Evolutionary conservation across 768 basidiomycete genomes (phyloP), one percentile per base, ranked within the genome.

Genomic region (Nidula microcarpa): DNA sequence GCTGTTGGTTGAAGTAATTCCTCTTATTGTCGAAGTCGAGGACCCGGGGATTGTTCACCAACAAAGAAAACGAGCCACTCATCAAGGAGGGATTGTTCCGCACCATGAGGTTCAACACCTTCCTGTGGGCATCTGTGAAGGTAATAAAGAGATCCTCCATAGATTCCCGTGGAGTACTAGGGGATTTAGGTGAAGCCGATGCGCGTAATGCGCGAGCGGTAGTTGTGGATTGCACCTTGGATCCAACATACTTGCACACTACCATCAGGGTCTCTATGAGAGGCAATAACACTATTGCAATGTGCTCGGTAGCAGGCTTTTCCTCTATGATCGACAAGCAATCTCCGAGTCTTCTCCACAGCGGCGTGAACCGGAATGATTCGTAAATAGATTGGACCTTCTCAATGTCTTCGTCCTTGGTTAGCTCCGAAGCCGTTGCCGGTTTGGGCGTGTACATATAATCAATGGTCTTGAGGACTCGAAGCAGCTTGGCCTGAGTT

Each of bases 1-100:
- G 77, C 65, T 95, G 93, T 66, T 96, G 94, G 43, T 81, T 86
- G 74, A 94, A 94, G 72, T 93, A 95, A 64, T 95, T 96, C 35
- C 97, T 85, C 75, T 99, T 99, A 84, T 98, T 98, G 77, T 98
- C 97, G 65, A 98, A 98, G 76, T 98, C 97, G 52, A 99, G 81
- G 18, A 98, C 94, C 33, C 93, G 86, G 46, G 97, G 88, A 62
- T 99, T 99, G 71, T 95, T 87, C 45, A 99, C 90, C 57, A 99
- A 77, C 1, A 99, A 79, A 13, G 95, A 94, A 79, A 99, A 99
- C 1, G 96, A 98, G 9, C 97, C 97, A 60, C 92, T 93, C 91
- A 99, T 95, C 41, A 99, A 71, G 0, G 95, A 94, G 2, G 97
- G 97, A 65, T 98, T 98, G 68, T 95, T 98, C 57, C 97, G 89